phyloP scores from a whole-genome alignment of 2,329 filamentous ascomycete genomes.

The Neurospora sp. region DNA sequence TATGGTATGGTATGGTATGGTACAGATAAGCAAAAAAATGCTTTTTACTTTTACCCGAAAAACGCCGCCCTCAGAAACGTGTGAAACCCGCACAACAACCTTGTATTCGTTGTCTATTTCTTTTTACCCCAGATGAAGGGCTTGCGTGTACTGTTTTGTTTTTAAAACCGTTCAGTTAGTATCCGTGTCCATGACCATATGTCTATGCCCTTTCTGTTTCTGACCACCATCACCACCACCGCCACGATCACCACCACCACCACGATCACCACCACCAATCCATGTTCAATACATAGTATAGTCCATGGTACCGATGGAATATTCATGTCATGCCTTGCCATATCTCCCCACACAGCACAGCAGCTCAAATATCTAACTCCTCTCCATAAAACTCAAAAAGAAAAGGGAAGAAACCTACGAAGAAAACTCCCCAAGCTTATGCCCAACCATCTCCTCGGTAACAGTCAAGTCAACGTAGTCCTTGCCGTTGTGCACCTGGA shows the following conservation, averaged over 20 bases:
- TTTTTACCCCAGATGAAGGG: slow-evolving; percentile 44
- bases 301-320: no score
- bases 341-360: no score
- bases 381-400: no score
- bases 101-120: slow-evolving; percentile 7
- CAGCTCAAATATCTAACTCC: no score
- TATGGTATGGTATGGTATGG: not conserved
- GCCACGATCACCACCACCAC: no score
- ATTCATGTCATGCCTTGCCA: no score
- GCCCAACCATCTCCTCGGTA: slow-evolving; percentile 92
- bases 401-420: slow-evolving; percentile 47
- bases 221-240: no score
- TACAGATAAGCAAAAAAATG: not conserved
- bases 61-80: not conserved
- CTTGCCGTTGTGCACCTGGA: slow-evolving; percentile 89
- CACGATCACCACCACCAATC: no score
- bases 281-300: no score
- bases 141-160: slow-evolving; percentile 41
- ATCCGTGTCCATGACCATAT: no score
- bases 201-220: no score
- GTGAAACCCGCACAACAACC: not conserved
- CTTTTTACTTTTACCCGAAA: not conserved
- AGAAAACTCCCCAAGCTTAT: slow-evolving; percentile 89
- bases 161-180: no score
- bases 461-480: slow-evolving; percentile 72